These are phyloP conservation scores for Parmelia sp. DNA, from an alignment of 495 filamentous ascomycete genomes.

Conservation along the genomic window DNA sequence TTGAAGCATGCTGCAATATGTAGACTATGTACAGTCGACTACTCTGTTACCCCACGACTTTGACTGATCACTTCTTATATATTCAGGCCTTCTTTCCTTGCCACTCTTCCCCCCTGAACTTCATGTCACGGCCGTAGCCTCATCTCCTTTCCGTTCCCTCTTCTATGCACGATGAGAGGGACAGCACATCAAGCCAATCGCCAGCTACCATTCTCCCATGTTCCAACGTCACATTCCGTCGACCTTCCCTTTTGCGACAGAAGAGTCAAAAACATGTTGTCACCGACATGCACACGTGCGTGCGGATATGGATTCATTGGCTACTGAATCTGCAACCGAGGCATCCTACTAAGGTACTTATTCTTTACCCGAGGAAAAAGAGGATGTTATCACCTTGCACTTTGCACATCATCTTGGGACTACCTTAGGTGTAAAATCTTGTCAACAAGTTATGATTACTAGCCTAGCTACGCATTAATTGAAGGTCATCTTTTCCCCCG, in stretches of 20 bases:
- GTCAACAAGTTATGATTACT: background rate
- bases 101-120: too few relatives aligned
- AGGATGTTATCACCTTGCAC: too few relatives aligned
- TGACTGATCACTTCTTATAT: too few relatives aligned
- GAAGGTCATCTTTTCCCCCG: background rate
- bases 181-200: background rate
- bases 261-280: too few relatives aligned
- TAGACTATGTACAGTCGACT: too few relatives aligned
- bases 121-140: too few relatives aligned
- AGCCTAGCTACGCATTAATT: background rate
- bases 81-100: too few relatives aligned
- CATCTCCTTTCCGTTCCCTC: background rate
- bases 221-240: background rate
- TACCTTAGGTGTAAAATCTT: too few relatives aligned
- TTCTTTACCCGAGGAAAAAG: too few relatives aligned
- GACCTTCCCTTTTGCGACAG: background rate
- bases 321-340: background rate
- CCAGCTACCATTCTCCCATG: background rate
- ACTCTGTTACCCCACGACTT: too few relatives aligned
- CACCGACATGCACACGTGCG: constrained; percentile 7
- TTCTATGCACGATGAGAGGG: background rate
- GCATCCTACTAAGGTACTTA: too few relatives aligned
- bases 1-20: constrained; percentile 14
- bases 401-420: too few relatives aligned
- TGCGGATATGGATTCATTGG: background rate